Percentiles rank a stretch among this genome's conserved stretches.
These are phyloP conservation scores for Camelina sativa DNA, from an alignment of 345 rosid genomes.

Conservation along the genomic window DNA sequence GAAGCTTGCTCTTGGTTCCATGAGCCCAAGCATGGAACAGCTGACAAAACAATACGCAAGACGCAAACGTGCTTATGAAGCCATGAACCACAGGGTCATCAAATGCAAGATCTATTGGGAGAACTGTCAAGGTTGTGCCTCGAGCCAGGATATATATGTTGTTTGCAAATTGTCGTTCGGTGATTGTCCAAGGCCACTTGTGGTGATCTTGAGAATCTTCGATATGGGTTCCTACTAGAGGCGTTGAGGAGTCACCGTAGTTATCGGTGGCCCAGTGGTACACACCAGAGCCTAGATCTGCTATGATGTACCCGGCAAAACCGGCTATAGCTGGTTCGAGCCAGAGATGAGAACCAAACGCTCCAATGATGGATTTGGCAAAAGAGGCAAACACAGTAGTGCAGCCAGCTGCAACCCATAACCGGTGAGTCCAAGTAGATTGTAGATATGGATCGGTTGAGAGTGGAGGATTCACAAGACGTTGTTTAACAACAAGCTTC, in stretches of 20 bases:
- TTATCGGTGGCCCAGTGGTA: constrained; percentile 96
- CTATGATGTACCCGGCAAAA: constrained; percentile 67
- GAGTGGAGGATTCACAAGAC: constrained; percentile 37
- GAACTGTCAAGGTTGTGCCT: constrained; percentile 53
- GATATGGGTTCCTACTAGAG: constrained; percentile 70
- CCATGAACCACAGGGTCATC: constrained; percentile 55
- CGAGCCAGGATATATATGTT: constrained; percentile 75
- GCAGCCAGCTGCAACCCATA: constrained; percentile 79
- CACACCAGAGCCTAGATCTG: constrained; percentile 83
- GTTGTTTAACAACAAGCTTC: constrained; percentile 16
- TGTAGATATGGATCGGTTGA: constrained; percentile 55
- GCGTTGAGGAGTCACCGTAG: constrained; percentile 73
- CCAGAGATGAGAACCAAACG: constrained; percentile 55
- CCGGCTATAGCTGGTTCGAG: constrained; percentile 68
- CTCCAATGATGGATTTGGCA: constrained; percentile 54
- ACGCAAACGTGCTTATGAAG: constrained; percentile 58
- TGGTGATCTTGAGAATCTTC: constrained; percentile 91
- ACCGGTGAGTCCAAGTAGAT: constrained; percentile 78
- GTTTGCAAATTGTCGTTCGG: constrained; percentile 79
- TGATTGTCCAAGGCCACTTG: constrained; percentile 87
- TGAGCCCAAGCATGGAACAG: constrained; percentile 97
- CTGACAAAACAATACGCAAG: constrained; percentile 87
- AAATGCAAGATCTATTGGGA: constrained; percentile 62
- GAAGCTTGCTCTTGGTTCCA: constrained; percentile 80
- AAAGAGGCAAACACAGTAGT: constrained; percentile 57